phyloP scores from a whole-genome alignment of 306 rosid species.

The Casuarina glauca region DNA sequence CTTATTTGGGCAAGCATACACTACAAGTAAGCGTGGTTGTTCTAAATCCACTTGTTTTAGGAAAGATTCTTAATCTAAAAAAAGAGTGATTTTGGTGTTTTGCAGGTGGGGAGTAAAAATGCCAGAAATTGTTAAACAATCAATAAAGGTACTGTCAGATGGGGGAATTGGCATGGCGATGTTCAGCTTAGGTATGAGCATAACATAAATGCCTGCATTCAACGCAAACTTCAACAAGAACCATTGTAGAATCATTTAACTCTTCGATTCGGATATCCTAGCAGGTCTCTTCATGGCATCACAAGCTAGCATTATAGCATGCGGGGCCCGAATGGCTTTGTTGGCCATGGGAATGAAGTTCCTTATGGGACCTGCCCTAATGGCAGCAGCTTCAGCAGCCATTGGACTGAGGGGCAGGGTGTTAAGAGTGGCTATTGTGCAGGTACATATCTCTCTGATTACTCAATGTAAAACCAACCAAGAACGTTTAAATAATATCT shows the following conservation, averaged over 20 bases:
- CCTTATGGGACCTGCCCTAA: constrained; percentile 76
- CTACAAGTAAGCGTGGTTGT: constrained; percentile 51
- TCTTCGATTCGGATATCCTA: constrained; percentile 15
- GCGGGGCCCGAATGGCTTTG: constrained; percentile 62
- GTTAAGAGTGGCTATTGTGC: constrained; percentile 75
- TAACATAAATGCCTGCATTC: background rate
- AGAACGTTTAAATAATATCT: background rate
- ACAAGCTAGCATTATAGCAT: constrained; percentile 58
- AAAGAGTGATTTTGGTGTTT: constrained; percentile 12
- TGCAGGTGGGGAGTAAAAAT: constrained; percentile 78
- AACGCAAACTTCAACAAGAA: constrained; percentile 1
- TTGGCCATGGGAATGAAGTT: constrained; percentile 75
- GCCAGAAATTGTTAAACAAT: constrained; percentile 66
- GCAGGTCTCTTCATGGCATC: constrained; percentile 88
- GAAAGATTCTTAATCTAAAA: background rate
- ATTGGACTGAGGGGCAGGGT: constrained; percentile 59
- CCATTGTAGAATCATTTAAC: background rate
- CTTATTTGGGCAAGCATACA: constrained; percentile 81
- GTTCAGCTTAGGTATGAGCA: constrained; percentile 88
- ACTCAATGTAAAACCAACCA: background rate
- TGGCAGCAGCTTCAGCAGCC: constrained; percentile 68
- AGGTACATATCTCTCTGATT: constrained; percentile 39
- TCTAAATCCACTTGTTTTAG: background rate
- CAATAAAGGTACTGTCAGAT: constrained; percentile 58
- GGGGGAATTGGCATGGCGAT: constrained; percentile 99